Conservation (phyloP, 495 filamentous ascomycete genomes). For the Xylaria cubensis region DNA sequence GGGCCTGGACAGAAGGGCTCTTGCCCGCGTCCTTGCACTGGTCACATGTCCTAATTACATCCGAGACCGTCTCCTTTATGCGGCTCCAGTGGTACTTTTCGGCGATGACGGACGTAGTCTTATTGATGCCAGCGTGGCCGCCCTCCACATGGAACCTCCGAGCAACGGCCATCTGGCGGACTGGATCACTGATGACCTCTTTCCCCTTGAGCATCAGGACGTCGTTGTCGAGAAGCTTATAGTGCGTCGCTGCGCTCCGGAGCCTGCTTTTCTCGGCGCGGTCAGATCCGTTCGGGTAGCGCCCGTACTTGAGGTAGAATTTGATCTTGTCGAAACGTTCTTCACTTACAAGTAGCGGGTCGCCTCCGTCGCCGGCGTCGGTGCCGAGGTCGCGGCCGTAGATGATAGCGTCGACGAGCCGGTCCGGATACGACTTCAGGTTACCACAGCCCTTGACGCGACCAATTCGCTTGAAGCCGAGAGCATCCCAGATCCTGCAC, state of each 20-base stretch:
- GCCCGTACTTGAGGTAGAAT: constrained; percentile 93
- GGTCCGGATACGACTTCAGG: constrained; percentile 78
- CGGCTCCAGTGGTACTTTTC: constrained; percentile 98
- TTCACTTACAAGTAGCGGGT: constrained; percentile 90
- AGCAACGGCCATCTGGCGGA: constrained; percentile 91
- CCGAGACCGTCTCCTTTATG: constrained; percentile 96
- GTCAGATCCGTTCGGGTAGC: constrained; percentile 92
- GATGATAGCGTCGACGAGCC: constrained; percentile 92
- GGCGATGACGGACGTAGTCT: constrained; percentile 92
- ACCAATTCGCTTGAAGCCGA: constrained; percentile 98
- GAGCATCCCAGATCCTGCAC: constrained; percentile 92
- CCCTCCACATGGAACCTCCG: constrained; percentile 69
- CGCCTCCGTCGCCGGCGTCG: constrained; percentile 49
- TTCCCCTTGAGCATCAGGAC: constrained; percentile 96
- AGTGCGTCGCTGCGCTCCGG: constrained; percentile 92
- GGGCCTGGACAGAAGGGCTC: constrained; percentile 39
- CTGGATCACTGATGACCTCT: constrained; percentile 91
- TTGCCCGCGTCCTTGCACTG: constrained; percentile 88
- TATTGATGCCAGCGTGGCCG: constrained; percentile 96
- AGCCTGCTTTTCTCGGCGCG: constrained; percentile 94
- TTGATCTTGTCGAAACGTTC: constrained; percentile 98
- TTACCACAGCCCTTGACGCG: constrained; percentile 87
- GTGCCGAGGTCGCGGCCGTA: constrained; percentile 81
- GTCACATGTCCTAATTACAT: constrained; percentile 89
- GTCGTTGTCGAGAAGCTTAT: constrained; percentile 81